Base-by-base conservation (phyloP, 495 filamentous ascomycete genomes). In the Xylaria nigripes region DNA sequence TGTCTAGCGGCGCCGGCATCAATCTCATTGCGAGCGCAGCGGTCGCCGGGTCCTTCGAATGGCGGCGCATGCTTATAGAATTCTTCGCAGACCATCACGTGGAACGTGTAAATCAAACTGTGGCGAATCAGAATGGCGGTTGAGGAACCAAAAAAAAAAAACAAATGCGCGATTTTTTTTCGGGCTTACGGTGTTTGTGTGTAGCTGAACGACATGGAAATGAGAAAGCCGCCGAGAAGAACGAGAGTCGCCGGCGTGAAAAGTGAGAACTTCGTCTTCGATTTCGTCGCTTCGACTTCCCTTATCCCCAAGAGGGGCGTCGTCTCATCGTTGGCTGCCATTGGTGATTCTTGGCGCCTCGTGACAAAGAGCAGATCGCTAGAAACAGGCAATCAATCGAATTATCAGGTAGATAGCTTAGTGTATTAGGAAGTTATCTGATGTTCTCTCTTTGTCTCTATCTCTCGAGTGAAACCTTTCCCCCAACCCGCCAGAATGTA, bases 81-180 rank as follows among this genome's bases (percentile, higher is more conserved):
- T 43, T 69, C 73, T 19, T 80, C 74, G 60, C 78, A 81, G 15
- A 69, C 72, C 77, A 81, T 80, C 19, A 77, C 50, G 19, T 73
- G 68, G 50, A 81, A 78, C 4, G 69, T 75, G 55, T 79, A 79
- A 42, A 81, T 70, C 6, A 81, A 63, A 7, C 72, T 77, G 34
- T 45, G 8, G 32, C 8, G 16, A 15, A 9, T 50, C 18, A 52
- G 24, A 48, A 44, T 7, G 18, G 9, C 21, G n/a, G 16, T 16
- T 18, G n/a, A n/a, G n/a, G n/a, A n/a, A n/a, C n/a, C n/a, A n/a
- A n/a, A n/a, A n/a, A n/a, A n/a, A n/a, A n/a, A n/a, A n/a, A n/a
- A n/a, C 22, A 21, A 30, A 53, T 8, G 19, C 23, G 30, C 6
- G 15, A 15, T 21, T 29, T 7, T 41, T 36, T 36, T 10, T 23